A percentile compares a stretch with the other conserved stretches of the same genome.
These are phyloP conservation scores for Bonia amplexicaulis DNA, from an alignment of 176 grass and related monocot species.

Conservation along the genomic window DNA sequence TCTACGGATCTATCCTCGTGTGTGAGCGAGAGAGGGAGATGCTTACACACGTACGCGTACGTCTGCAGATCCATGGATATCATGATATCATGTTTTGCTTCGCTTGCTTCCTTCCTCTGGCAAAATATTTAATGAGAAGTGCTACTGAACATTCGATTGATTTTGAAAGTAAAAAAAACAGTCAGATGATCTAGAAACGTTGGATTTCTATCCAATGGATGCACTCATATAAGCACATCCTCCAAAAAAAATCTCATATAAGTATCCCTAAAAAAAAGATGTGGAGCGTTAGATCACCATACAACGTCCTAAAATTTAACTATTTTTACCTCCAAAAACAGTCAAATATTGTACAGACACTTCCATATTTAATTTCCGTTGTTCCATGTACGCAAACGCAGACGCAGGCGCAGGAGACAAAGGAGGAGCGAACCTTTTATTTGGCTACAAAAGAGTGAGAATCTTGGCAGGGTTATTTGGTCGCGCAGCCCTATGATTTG, in stretches of 20 bases:
- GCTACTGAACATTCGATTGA: too few species aligned
- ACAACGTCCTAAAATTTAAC: too few species aligned
- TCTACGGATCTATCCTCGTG: not conserved
- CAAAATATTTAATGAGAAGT: too few species aligned
- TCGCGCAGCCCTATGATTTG: slow-evolving; percentile 20
- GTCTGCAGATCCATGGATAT: not conserved
- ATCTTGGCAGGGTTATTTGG: slow-evolving; percentile 27
- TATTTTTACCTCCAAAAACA: too few species aligned
- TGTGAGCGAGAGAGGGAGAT: not conserved
- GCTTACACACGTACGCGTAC: not conserved
- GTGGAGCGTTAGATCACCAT: too few species aligned
- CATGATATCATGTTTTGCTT: slow-evolving; percentile 15
- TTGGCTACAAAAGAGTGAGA: slow-evolving; percentile 33
- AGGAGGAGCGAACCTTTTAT: slow-evolving; percentile 13
- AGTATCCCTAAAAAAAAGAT: too few species aligned
- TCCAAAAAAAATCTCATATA: too few species aligned
- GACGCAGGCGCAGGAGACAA: not conserved
- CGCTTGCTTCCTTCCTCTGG: not conserved
- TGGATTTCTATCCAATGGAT: too few species aligned
- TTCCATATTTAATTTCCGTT: not conserved
- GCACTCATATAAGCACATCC: too few species aligned
- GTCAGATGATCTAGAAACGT: too few species aligned
- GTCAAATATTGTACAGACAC: too few species aligned
- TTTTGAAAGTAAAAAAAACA: too few species aligned
- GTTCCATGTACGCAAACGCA: not conserved